A percentile compares a stretch with the other conserved stretches of the same genome.
Evolutionary conservation across 148 eudicot species (phyloP).

Genomic region (Camellia sinensis): DNA sequence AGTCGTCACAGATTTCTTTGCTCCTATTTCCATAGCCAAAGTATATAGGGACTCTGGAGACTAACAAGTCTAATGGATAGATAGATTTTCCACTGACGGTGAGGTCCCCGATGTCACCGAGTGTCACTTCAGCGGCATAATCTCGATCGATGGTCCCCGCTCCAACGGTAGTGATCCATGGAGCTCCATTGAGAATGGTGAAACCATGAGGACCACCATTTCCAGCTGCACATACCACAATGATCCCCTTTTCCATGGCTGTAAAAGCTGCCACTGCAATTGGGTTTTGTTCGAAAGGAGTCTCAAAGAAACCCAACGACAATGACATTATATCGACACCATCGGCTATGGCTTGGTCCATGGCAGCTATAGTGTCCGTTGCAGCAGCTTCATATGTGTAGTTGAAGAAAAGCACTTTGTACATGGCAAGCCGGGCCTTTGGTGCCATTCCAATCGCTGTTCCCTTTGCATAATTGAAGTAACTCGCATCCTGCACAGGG

Average conservation of each 20-base stretch:
- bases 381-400: background rate
- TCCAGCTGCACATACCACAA: background rate
- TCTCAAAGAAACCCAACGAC: slow-evolving; percentile 23
- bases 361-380: slow-evolving; percentile 32
- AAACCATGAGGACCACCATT: background rate
- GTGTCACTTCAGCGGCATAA: background rate
- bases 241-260: slow-evolving; percentile 37
- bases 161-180: slow-evolving; percentile 50
- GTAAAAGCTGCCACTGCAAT: slow-evolving; percentile 28
- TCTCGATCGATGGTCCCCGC: slow-evolving; percentile 41
- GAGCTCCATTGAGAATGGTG: slow-evolving; percentile 24
- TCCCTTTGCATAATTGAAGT: background rate
- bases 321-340: slow-evolving; percentile 44
- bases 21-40: slow-evolving; percentile 9
- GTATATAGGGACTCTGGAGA: background rate
- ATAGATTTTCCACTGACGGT: background rate
- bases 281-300: background rate
- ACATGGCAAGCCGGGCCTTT: slow-evolving; percentile 44
- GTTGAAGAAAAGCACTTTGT: slow-evolving; percentile 32
- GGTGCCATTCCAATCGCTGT: slow-evolving; percentile 37
- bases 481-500: background rate
- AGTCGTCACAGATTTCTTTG: slow-evolving; percentile 4
- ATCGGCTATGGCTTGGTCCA: slow-evolving; percentile 37
- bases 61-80: background rate
- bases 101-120: background rate